Evolutionary conservation across 2,329 filamentous ascomycete species (phyloP).

Genomic region (Cephalotrichum gorgonifer): DNA sequence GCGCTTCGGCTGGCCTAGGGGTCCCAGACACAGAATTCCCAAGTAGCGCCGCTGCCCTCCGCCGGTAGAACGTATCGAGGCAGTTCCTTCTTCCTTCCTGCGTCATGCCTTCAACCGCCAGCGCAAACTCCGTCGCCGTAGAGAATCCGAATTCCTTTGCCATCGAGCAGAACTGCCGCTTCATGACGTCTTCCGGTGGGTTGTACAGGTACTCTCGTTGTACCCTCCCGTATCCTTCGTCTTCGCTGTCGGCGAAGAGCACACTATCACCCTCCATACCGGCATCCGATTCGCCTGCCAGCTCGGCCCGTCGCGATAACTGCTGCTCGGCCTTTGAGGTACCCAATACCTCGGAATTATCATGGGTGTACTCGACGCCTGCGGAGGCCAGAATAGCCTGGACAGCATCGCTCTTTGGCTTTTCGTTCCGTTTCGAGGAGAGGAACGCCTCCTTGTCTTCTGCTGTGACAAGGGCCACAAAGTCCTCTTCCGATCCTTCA

Average conservation of each 20-base stretch:
- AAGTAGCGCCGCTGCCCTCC: slow-evolving; percentile 43
- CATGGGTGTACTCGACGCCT: slow-evolving; percentile 90
- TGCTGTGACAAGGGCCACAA: slow-evolving; percentile 44
- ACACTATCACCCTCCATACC: slow-evolving; percentile 39
- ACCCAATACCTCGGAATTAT: slow-evolving; percentile 91
- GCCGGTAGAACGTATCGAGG: slow-evolving; percentile 70
- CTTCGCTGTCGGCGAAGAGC: slow-evolving; percentile 46
- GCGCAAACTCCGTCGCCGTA: slow-evolving; percentile 72
- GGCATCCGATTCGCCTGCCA: slow-evolving; percentile 34
- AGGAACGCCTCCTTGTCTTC: slow-evolving; percentile 32
- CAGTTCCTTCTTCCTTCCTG: slow-evolving; percentile 70
- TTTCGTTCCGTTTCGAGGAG: slow-evolving; percentile 23
- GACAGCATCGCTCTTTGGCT: slow-evolving; percentile 58
- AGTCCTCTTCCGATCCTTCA: slow-evolving; percentile 34
- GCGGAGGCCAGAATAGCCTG: slow-evolving; percentile 81
- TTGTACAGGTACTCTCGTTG: slow-evolving; percentile 43
- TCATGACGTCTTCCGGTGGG: slow-evolving; percentile 63
- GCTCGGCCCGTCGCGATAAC: slow-evolving; percentile 66
- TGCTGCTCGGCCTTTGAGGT: slow-evolving; percentile 84
- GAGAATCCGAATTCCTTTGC: slow-evolving; percentile 67
- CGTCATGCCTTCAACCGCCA: slow-evolving; percentile 85
- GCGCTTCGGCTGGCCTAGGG: neutral
- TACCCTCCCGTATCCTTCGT: slow-evolving; percentile 16
- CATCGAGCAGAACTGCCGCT: slow-evolving; percentile 86
- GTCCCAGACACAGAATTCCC: neutral